Percentiles rank a stretch among this genome's conserved stretches.
These are phyloP conservation scores for Candida glaebosa DNA, from an alignment of 805 yeast genomes.

Conservation along the genomic window DNA sequence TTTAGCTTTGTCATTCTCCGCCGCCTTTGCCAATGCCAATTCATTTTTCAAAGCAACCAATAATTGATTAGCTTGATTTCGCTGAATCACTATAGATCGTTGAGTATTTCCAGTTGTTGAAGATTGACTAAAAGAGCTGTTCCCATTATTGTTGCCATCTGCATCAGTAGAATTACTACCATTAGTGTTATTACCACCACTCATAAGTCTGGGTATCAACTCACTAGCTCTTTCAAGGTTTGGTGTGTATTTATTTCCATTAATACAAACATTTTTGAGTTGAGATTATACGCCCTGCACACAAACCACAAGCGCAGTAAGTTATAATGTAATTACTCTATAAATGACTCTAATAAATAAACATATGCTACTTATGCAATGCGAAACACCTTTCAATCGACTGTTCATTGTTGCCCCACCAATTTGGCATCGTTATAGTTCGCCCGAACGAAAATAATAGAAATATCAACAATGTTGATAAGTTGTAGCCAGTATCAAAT, in stretches of 20 bases:
- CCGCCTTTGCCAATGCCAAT: conserved; percentile 57
- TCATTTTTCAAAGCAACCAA: conserved; percentile 57
- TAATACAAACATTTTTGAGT: too few species aligned
- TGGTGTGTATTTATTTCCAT: too few species aligned
- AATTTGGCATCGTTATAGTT: conserved; percentile 30
- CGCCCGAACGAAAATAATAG: conserved; percentile 24
- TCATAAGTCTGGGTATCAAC: too few species aligned
- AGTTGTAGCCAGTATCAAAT: conserved; percentile 47
- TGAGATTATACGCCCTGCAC: too few species aligned
- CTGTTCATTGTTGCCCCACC: conserved; percentile 50
- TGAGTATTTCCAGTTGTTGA: conserved; percentile 8
- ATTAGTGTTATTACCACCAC: neutral
- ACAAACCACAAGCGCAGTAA: too few species aligned
- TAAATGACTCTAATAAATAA: neutral
- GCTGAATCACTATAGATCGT: conserved; percentile 34
- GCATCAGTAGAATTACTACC: neutral
- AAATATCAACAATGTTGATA: conserved; percentile 39
- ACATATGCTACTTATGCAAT: conserved; percentile 4
- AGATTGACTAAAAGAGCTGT: conserved; percentile 1
- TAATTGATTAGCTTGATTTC: conserved; percentile 54
- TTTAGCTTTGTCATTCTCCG: conserved; percentile 53
- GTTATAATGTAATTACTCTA: neutral
- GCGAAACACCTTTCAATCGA: conserved; percentile 49
- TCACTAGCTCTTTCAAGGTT: too few species aligned
- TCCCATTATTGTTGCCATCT: conserved; percentile 3